Conservation (phyloP, 2,329 filamentous ascomycete species). For the Trichophyton verrucosum region DNA sequence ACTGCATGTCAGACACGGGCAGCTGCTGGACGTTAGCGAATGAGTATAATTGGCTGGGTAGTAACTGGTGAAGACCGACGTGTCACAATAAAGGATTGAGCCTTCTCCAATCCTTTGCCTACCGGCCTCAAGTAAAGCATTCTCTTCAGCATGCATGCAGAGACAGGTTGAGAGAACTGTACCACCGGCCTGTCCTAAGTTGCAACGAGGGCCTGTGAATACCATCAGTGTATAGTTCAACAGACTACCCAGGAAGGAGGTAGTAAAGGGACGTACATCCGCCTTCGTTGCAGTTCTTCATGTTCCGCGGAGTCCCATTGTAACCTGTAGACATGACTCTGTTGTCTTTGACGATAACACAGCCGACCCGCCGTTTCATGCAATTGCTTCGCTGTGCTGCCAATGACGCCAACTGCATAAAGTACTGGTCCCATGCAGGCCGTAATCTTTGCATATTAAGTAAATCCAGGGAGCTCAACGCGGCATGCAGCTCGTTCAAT, state of each 20-base stretch:
- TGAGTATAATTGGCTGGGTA: conserved; percentile 7
- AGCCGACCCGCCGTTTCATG: conserved; percentile 95
- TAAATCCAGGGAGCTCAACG: conserved; percentile 63
- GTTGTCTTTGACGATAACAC: conserved; percentile 74
- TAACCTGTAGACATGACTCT: conserved; percentile 92
- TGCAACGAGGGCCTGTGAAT: conserved; percentile 55
- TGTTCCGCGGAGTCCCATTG: conserved; percentile 85
- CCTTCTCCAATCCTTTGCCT: conserved; percentile 75
- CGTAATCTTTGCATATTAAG: conserved; percentile 66
- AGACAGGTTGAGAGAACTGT: conserved; percentile 72
- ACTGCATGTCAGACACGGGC: conserved; percentile 91
- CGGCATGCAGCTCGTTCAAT: conserved; percentile 56
- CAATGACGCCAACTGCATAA: conserved; percentile 90
- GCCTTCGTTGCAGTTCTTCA: conserved; percentile 84
- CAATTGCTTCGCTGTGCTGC: conserved; percentile 87
- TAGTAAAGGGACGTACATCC: conserved; percentile 48
- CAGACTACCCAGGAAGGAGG: not conserved
- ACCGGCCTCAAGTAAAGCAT: conserved; percentile 86
- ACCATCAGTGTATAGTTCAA: not conserved
- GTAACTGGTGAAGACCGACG: conserved; percentile 29
- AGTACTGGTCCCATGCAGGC: conserved; percentile 92
- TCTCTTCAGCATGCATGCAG: conserved; percentile 97
- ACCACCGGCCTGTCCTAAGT: conserved; percentile 58
- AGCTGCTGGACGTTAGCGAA: conserved; percentile 34
- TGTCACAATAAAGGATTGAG: conserved; percentile 83